Evolutionary conservation across 2,329 filamentous ascomycete genomes (phyloP).

Genomic region (Aspergillus vadensis): DNA sequence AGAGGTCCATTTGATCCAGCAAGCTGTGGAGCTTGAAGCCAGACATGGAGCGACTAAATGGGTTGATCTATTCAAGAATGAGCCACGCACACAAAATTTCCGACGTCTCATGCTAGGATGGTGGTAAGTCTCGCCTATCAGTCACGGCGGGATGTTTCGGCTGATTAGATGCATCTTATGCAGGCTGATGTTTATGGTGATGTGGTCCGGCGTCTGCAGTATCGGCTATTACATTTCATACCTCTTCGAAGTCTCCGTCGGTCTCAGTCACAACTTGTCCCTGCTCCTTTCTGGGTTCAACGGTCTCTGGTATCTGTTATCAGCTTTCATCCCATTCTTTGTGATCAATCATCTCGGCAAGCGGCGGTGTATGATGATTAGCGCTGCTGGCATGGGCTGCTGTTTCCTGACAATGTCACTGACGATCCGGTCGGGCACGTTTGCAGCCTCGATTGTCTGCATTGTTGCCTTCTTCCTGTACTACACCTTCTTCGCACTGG

Average conservation of each 20-base stretch:
- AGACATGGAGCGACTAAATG: neutral
- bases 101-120: neutral
- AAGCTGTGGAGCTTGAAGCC: neutral
- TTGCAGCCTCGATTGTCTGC: constrained; percentile 45
- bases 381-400: constrained; percentile 46
- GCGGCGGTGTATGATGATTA: constrained; percentile 41
- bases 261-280: neutral
- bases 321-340: constrained; percentile 38
- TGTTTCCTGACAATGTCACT: constrained; percentile 50
- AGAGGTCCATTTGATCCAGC: neutral
- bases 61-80: neutral
- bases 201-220: constrained; percentile 25
- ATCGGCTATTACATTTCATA: constrained; percentile 17
- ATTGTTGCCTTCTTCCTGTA: constrained; percentile 42
- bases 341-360: constrained; percentile 48
- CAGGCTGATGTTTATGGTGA: constrained; percentile 25
- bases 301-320: constrained; percentile 1
- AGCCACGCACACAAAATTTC: neutral
- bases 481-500: constrained; percentile 14
- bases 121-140: neutral
- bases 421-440: constrained; percentile 40
- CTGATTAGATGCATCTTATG: neutral
- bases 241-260: constrained; percentile 4
- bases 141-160: neutral
- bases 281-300: constrained; percentile 10